Evolutionary conservation across 139 green algal genomes (phyloP), one percentile per base, ranked within the genome.

Genomic region (Desmodesmus armatus): DNA sequence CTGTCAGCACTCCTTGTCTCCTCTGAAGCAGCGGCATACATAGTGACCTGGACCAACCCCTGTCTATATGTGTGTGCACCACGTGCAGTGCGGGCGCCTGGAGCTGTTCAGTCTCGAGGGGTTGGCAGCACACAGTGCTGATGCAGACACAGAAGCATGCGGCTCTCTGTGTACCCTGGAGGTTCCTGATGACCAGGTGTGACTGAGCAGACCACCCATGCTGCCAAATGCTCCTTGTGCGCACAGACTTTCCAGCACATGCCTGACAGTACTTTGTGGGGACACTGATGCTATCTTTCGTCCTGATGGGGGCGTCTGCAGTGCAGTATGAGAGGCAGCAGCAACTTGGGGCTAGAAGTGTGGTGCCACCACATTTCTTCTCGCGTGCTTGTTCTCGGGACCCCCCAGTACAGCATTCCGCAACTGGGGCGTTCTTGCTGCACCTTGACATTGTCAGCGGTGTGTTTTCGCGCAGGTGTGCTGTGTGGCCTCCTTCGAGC

Each of bases 401-500:
- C 11, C 35, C 37, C 35, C 21, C 69, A 15, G n/a, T 40, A 13
- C 31, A 53, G 9, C 39, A 25, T 19, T 35, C 2, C 19, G 70
- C 13, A n/a, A 11, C 70, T 15, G 25, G 3, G 1, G 35, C 49
- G 60, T n/a, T n/a, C 6, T n/a, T 81, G 44, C 2, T 21, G 11
- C 47, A 39, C 27, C 29, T 80, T 29, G 3, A 15, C 4, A n/a
- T 47, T 33, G 23, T 3, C 35, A 51, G 15, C 1, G 5, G 23
- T 9, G 37, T 31, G 21, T 69, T 69, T 31, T 41, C 7, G 2
- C 29, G 43, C 29, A 74, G 44, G 47, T 70, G 0, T 72, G 29
- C 40, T 93, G 88, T 66, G 9, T 92, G n/a, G 83, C 65, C 5
- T 29, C 85, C 3, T 62, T 91, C 58, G 40, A 71, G 1, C 72